Percentiles rank a stretch among this genome's conserved stretches.
These are phyloP conservation scores for Solanum rostratum DNA, from an alignment of 257 asterid genomes.

Conservation along the genomic window DNA sequence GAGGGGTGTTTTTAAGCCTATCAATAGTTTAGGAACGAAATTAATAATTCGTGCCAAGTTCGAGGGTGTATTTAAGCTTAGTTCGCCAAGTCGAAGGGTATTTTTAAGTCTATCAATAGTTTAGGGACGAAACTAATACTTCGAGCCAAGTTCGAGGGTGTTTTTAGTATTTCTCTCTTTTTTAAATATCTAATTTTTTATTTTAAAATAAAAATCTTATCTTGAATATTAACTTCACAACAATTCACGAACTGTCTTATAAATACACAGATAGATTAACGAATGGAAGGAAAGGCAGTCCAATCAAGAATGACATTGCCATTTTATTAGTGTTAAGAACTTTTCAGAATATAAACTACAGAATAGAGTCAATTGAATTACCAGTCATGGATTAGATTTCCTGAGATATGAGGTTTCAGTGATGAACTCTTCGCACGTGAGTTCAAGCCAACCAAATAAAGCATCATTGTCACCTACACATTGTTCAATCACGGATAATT, in stretches of 20 bases:
- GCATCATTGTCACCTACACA: constrained; percentile 54
- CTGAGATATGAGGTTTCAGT: constrained; percentile 64
- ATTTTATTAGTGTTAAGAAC: neutral
- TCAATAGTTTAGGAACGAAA: too few relatives aligned
- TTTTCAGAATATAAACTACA: neutral
- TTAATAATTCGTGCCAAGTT: too few relatives aligned
- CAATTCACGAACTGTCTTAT: neutral
- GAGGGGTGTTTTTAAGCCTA: too few relatives aligned
- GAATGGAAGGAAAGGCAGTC: neutral
- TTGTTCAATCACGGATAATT: neutral
- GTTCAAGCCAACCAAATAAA: constrained; percentile 55
- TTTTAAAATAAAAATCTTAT: neutral
- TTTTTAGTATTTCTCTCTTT: too few relatives aligned
- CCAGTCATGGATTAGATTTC: constrained; percentile 87
- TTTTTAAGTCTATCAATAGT: too few relatives aligned
- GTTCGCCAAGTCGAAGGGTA: too few relatives aligned
- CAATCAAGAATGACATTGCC: neutral
- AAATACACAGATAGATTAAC: neutral
- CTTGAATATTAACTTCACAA: neutral
- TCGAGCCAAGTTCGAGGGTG: too few relatives aligned
- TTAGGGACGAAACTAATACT: too few relatives aligned
- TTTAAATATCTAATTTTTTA: too few relatives aligned
- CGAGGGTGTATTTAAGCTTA: too few relatives aligned
- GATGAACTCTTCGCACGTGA: constrained; percentile 69
- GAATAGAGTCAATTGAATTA: constrained; percentile 13